A percentile compares a stretch with the other conserved stretches of the same genome.
Conservation (phyloP, 2,329 filamentous ascomycete genomes). For the Grosmannia penicillata region DNA sequence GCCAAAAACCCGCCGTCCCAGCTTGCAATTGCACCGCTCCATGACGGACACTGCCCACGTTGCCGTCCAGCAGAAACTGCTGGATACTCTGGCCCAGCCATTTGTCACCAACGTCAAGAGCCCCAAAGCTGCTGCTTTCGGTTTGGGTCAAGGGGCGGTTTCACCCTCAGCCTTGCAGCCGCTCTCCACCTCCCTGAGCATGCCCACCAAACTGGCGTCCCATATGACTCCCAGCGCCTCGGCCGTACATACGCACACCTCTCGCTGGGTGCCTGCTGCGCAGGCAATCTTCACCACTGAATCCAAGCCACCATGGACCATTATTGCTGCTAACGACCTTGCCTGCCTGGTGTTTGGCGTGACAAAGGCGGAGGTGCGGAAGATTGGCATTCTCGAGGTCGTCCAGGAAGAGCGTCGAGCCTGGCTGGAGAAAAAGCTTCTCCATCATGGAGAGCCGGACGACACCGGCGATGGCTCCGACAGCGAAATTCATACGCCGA, state of each 20-base stretch:
- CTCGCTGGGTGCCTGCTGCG: slow-evolving; percentile 76
- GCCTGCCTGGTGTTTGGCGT: slow-evolving; percentile 98
- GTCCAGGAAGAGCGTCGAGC: slow-evolving; percentile 77
- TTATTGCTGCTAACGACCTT: slow-evolving; percentile 88
- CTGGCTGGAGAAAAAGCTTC: slow-evolving; percentile 80
- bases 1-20: slow-evolving; percentile 45
- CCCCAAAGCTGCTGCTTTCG: background rate
- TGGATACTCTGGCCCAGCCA: slow-evolving; percentile 74
- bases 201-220: slow-evolving; percentile 33
- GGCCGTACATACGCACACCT: slow-evolving; percentile 72
- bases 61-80: slow-evolving; percentile 65
- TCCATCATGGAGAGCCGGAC: slow-evolving; percentile 43
- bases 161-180: slow-evolving; percentile 17
- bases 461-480: slow-evolving; percentile 21
- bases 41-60: slow-evolving; percentile 70
- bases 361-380: slow-evolving; percentile 86
- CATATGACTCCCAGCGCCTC: too few relatives aligned
- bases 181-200: slow-evolving; percentile 23
- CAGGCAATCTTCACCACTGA: slow-evolving; percentile 99
- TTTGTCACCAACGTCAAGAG: slow-evolving; percentile 34
- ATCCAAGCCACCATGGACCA: slow-evolving; percentile 80
- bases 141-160: too few relatives aligned
- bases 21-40: slow-evolving; percentile 56
- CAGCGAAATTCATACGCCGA: slow-evolving; percentile 20
- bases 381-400: slow-evolving; percentile 88